Evolutionary conservation across 2,329 filamentous ascomycete species (phyloP).

Genomic region (Trichophyton rubrum): DNA sequence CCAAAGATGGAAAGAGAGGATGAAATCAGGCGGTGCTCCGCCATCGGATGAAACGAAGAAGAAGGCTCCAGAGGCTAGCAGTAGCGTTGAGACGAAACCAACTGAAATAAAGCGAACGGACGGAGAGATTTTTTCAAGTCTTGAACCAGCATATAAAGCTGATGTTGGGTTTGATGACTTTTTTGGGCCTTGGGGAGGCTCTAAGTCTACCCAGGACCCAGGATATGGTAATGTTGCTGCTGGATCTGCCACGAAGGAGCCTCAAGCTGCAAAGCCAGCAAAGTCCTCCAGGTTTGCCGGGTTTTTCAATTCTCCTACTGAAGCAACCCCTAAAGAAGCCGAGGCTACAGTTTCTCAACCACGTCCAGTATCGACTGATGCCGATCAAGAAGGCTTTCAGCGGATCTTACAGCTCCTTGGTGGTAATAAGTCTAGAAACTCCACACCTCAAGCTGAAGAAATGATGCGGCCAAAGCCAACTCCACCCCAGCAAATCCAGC

Average conservation of each 20-base stretch:
- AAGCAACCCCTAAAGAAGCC: constrained; percentile 37
- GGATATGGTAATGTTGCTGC: constrained; percentile 17
- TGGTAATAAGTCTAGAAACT: constrained; percentile 34
- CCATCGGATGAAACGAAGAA: constrained; percentile 33
- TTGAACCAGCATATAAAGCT: constrained; percentile 49
- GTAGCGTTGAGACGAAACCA: constrained; percentile 28
- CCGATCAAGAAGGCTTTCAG: constrained; percentile 77
- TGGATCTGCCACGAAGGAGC: constrained; percentile 28
- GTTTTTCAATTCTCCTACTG: constrained; percentile 53
- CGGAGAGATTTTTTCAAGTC: constrained; percentile 40
- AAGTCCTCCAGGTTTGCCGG: constrained; percentile 80
- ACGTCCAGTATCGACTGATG: constrained; percentile 38
- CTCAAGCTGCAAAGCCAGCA: constrained; percentile 39
- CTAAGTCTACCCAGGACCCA: constrained; percentile 34
- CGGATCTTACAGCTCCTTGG: constrained; percentile 72
- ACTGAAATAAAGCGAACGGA: constrained; percentile 31
- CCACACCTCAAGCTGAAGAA: constrained; percentile 33
- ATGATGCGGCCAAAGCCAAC: constrained; percentile 21
- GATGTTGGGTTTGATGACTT: constrained; percentile 66
- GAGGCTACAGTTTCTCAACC: constrained; percentile 23
- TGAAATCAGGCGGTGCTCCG: constrained; percentile 56
- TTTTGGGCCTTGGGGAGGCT: constrained; percentile 50
- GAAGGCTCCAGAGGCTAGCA: constrained; percentile 21
- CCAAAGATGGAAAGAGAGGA: constrained; percentile 83
- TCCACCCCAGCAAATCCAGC: constrained; percentile 13